Base-by-base conservation (phyloP, 495 filamentous ascomycete species). In the Glarea lozoyensis region DNA sequence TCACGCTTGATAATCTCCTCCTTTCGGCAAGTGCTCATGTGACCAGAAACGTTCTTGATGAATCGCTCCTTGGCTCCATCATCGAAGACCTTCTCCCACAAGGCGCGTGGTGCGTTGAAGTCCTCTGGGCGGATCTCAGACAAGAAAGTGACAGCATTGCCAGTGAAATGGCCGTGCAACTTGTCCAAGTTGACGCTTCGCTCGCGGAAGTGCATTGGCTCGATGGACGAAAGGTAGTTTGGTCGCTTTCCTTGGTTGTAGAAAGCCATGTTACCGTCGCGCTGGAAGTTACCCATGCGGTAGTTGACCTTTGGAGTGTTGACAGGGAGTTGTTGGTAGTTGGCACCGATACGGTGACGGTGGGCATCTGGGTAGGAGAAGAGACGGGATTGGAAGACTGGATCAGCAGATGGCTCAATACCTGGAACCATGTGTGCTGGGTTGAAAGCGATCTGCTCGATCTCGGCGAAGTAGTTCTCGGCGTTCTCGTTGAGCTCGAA, bases 381-480 rank as follows among this genome's bases (percentile, higher is more conserved):
- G 56, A 84, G 69, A 15, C 81, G 70, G 27, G 74, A 75, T 57
- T 86, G 82, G 1, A 87, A 68, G 36, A 86, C 54, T 9, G 72
- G 72, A 46, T 81, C 76, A 0, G 70, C 68, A 7, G 65, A 66
- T 21, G 80, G 68, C 38, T 80, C 82, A 37, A 81, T 69, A 24
- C 85, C 84, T 0, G 85, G 79, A 1, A 86, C 76, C 46, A 88
- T 65, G 56, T 81, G 80, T 2, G 79, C 75, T 11, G 88, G 86
- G 35, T 78, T 81, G 62, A 90, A 93, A 2, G 85, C 79, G 2
- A 79, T 73, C 55, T 94, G 88, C 62, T 94, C 87, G 48, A 92
- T 79, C 41, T 89, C 84, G 38, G 77, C 69, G 57, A 83, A 83
- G 65, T 82, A 86, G 64, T 86, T 85, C 27, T 71, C 48, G 18